phyloP scores from a whole-genome alignment of 345 rosid genomes.

The Gossypium thurberi region DNA sequence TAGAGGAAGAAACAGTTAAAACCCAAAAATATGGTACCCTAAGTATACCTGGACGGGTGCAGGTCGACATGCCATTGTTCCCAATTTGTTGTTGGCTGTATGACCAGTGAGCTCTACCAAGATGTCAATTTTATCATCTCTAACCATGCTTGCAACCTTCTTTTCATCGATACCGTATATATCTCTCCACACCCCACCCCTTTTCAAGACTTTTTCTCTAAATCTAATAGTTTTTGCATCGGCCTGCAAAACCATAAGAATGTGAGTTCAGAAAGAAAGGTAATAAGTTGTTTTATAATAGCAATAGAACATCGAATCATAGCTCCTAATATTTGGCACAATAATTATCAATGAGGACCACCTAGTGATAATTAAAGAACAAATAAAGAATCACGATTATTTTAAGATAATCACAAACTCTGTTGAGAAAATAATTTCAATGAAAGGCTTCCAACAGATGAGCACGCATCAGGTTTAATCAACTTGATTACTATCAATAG shows the following conservation, averaged over 20 bases:
- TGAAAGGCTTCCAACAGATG: background rate
- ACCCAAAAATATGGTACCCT: background rate
- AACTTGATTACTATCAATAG: background rate
- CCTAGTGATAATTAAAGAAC: background rate
- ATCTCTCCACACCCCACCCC: slow-evolving; percentile 94
- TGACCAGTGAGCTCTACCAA: slow-evolving; percentile 99
- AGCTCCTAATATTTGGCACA: background rate
- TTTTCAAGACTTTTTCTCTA: slow-evolving; percentile 81
- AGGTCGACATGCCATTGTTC: slow-evolving; percentile 94
- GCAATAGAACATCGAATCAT: background rate
- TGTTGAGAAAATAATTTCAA: background rate
- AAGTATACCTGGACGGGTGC: slow-evolving; percentile 88
- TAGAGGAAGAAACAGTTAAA: background rate
- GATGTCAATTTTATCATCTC: slow-evolving; percentile 90
- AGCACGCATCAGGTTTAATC: background rate
- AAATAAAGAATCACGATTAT: too few relatives aligned
- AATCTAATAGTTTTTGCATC: slow-evolving; percentile 92
- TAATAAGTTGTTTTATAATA: too few relatives aligned
- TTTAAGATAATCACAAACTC: background rate
- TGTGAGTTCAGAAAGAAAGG: background rate
- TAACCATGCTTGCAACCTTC: slow-evolving; percentile 88
- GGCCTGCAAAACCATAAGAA: slow-evolving; percentile 50
- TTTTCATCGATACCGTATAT: slow-evolving; percentile 90
- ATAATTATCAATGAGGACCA: background rate
- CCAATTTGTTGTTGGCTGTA: slow-evolving; percentile 98